These are phyloP conservation scores for Penicillium psychrofluorescens DNA, from an alignment of 495 filamentous ascomycete genomes.

Conservation along the genomic window DNA sequence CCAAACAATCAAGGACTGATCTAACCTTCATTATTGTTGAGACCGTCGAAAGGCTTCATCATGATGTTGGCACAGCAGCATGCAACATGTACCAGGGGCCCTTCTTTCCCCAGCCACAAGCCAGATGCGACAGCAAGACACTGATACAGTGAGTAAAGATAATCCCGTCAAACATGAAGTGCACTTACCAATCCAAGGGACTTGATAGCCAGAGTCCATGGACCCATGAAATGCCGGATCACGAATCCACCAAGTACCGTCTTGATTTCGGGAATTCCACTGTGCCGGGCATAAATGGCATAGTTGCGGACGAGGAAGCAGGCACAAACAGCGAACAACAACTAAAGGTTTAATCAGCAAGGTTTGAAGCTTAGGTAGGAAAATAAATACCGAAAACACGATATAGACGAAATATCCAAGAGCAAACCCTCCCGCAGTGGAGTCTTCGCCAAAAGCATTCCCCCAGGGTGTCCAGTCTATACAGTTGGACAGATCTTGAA, in stretches of 20 bases:
- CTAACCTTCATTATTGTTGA: constrained; percentile 83
- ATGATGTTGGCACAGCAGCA: constrained; percentile 96
- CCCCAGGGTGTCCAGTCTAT: constrained; percentile 83
- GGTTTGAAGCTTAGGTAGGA: constrained; percentile 1
- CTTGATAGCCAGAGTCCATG: constrained; percentile 90
- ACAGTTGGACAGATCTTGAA: constrained; percentile 65
- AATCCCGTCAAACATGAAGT: not conserved
- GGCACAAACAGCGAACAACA: constrained; percentile 73
- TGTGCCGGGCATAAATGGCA: constrained; percentile 86
- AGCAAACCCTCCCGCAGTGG: constrained; percentile 62
- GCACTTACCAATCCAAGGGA: constrained; percentile 75
- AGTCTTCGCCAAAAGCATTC: constrained; percentile 56
- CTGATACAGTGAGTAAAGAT: constrained; percentile 20
- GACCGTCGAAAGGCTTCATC: constrained; percentile 78
- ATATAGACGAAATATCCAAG: constrained; percentile 84
- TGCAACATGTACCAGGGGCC: constrained; percentile 92
- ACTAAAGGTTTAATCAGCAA: constrained; percentile 35
- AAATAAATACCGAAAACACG: constrained; percentile 60
- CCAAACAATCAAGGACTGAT: not conserved
- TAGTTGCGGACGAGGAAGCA: constrained; percentile 75
- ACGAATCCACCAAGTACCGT: constrained; percentile 93
- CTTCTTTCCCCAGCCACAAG: constrained; percentile 98
- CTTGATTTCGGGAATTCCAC: constrained; percentile 97
- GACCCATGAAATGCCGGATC: constrained; percentile 82
- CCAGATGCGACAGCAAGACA: constrained; percentile 93